Evolutionary conservation across 75 land plant species (phyloP).

Genomic region (Selaginella moellendorffii): DNA sequence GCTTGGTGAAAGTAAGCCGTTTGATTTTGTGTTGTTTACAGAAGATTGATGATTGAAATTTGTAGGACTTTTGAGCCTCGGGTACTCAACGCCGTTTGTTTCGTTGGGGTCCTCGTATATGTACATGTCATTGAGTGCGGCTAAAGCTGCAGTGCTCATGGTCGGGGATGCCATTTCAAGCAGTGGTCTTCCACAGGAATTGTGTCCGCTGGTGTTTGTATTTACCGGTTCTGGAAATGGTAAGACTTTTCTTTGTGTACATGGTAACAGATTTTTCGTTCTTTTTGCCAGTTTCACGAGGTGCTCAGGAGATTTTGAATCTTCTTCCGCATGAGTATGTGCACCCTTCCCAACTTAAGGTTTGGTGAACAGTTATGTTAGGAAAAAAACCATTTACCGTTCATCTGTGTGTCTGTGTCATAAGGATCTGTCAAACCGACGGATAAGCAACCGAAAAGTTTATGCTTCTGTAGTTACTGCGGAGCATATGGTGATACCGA

Average conservation of each 20-base stretch:
- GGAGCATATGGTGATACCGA: constrained; percentile 71
- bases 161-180: constrained; percentile 85
- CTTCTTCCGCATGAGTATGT: constrained; percentile 85
- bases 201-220: constrained; percentile 75
- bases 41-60: constrained; percentile 6
- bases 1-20: constrained; percentile 61
- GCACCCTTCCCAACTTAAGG: constrained; percentile 41
- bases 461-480: constrained; percentile 73
- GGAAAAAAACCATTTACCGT: constrained; percentile 49
- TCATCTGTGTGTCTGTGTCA: neutral
- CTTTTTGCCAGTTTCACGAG: constrained; percentile 57
- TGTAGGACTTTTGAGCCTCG: constrained; percentile 75
- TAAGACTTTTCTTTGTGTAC: constrained; percentile 32
- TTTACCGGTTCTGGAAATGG: constrained; percentile 98
- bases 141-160: constrained; percentile 84
- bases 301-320: constrained; percentile 88
- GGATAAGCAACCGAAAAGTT: constrained; percentile 22
- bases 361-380: neutral
- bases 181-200: constrained; percentile 62
- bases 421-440: neutral
- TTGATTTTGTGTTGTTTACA: neutral
- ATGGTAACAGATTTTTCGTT: constrained; percentile 72
- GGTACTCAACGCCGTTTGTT: constrained; percentile 89
- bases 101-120: constrained; percentile 80
- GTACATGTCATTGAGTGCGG: constrained; percentile 81